These are phyloP conservation scores for Abrus precatorius DNA, from an alignment of 306 rosid species.

Conservation along the genomic window DNA sequence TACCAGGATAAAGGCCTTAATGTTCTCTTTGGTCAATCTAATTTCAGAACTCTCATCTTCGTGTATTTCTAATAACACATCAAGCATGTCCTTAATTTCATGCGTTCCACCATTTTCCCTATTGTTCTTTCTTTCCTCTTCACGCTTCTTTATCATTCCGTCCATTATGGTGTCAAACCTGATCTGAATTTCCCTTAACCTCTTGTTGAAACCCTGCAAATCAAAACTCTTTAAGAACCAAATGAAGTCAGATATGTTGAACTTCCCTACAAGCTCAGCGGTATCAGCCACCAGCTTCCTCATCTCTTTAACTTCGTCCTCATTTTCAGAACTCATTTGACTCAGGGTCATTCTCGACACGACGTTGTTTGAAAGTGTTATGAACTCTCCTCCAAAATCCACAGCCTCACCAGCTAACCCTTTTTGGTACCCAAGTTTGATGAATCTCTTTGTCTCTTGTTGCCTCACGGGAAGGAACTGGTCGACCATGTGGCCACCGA, in stretches of 20 bases:
- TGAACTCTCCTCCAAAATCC: slow-evolving; percentile 56
- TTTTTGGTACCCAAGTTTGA: slow-evolving; percentile 27
- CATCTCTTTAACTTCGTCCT: slow-evolving; percentile 49
- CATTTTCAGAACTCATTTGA: slow-evolving; percentile 45
- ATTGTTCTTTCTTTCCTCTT: slow-evolving; percentile 41
- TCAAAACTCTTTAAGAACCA: slow-evolving; percentile 65
- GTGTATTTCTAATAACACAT: slow-evolving; percentile 47
- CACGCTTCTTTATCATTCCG: slow-evolving; percentile 59
- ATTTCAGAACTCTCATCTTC: slow-evolving; percentile 62
- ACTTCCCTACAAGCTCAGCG: slow-evolving; percentile 54
- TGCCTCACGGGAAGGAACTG: slow-evolving; percentile 53
- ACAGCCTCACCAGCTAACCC: slow-evolving; percentile 49
- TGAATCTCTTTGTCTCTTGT: slow-evolving; percentile 57
- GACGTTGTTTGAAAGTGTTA: slow-evolving; percentile 49
- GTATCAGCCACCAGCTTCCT: slow-evolving; percentile 55
- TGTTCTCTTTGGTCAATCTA: slow-evolving; percentile 59
- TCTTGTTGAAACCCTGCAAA: slow-evolving; percentile 60
- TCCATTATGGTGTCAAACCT: slow-evolving; percentile 63
- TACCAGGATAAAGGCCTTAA: slow-evolving; percentile 74
- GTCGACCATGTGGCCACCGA: slow-evolving; percentile 56
- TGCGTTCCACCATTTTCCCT: slow-evolving; percentile 29
- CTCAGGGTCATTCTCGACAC: slow-evolving; percentile 65
- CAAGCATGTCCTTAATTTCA: slow-evolving; percentile 57
- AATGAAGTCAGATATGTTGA: slow-evolving; percentile 65
- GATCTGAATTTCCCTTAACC: slow-evolving; percentile 42